Evolutionary conservation across 768 basidiomycete species (phyloP).

Genomic region (Pleurotus djamor): DNA sequence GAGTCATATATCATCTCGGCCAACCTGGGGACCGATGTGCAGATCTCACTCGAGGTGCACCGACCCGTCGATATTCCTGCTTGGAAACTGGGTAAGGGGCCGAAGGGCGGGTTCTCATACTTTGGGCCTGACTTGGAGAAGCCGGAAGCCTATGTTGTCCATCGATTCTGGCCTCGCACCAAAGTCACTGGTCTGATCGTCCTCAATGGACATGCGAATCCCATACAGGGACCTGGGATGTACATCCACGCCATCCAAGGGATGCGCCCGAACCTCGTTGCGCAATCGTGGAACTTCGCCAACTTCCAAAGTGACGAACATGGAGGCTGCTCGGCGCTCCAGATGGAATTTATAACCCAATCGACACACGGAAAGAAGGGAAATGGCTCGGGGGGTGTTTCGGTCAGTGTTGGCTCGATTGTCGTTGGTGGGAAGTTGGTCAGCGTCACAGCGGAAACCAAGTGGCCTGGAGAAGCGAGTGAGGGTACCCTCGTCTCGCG

Average conservation of each 20-base stretch:
- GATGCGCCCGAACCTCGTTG: constrained; percentile 94
- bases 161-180: constrained; percentile 86
- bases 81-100: constrained; percentile 89
- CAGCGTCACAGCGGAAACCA: constrained; percentile 77
- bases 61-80: constrained; percentile 75
- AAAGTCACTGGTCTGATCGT: constrained; percentile 66
- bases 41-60: constrained; percentile 71
- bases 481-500: constrained; percentile 57
- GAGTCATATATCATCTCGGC: constrained; percentile 82
- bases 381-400: constrained; percentile 77
- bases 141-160: constrained; percentile 83
- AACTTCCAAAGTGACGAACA: constrained; percentile 80
- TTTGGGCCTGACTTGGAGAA: constrained; percentile 70
- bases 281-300: constrained; percentile 93
- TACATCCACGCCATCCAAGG: constrained; percentile 97
- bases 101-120: constrained; percentile 87
- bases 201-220: constrained; percentile 55
- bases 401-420: constrained; percentile 81
- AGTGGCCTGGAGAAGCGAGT: constrained; percentile 61
- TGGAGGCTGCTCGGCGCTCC: constrained; percentile 79
- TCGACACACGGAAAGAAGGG: constrained; percentile 78
- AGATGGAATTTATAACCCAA: constrained; percentile 95
- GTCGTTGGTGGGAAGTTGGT: constrained; percentile 80
- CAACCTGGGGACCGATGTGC: constrained; percentile 76
- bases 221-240: constrained; percentile 71